Evolutionary conservation across 1,284 basidiomycete species (phyloP).

Genomic region (Irpex lacteus): DNA sequence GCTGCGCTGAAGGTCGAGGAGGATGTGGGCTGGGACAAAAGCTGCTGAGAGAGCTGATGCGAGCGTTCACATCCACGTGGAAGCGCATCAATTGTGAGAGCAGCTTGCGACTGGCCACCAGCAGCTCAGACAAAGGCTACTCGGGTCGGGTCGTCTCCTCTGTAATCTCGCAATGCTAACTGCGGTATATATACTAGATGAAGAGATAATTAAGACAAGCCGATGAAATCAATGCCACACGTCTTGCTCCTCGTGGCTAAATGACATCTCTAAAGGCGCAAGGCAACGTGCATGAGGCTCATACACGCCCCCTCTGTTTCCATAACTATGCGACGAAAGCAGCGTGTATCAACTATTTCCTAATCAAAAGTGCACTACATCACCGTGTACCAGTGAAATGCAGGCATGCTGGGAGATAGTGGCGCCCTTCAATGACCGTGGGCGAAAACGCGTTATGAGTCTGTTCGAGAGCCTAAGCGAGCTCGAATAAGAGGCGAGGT

Average conservation of each 20-base stretch:
- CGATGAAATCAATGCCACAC: background rate
- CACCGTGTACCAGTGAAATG: background rate
- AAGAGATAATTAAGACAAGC: background rate
- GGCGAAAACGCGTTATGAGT: background rate
- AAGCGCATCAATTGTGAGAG: background rate
- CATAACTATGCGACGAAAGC: background rate
- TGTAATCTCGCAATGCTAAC: background rate
- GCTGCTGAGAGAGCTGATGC: background rate
- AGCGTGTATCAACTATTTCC: background rate
- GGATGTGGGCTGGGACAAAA: background rate
- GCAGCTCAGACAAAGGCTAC: background rate
- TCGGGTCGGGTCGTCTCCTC: background rate
- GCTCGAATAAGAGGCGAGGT: background rate
- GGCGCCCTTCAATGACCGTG: background rate
- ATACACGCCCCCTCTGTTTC: background rate
- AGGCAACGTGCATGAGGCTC: background rate
- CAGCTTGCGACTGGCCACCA: background rate
- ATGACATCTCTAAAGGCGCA: background rate
- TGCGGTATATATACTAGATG: background rate
- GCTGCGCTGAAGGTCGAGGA: background rate
- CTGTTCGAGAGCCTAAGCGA: background rate
- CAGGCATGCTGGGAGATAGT: background rate
- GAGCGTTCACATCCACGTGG: constrained; percentile 1
- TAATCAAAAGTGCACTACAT: background rate
- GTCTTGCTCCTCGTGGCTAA: background rate